Evolutionary conservation across 139 green algal species (phyloP).

Genomic region (Closterium sp.): DNA sequence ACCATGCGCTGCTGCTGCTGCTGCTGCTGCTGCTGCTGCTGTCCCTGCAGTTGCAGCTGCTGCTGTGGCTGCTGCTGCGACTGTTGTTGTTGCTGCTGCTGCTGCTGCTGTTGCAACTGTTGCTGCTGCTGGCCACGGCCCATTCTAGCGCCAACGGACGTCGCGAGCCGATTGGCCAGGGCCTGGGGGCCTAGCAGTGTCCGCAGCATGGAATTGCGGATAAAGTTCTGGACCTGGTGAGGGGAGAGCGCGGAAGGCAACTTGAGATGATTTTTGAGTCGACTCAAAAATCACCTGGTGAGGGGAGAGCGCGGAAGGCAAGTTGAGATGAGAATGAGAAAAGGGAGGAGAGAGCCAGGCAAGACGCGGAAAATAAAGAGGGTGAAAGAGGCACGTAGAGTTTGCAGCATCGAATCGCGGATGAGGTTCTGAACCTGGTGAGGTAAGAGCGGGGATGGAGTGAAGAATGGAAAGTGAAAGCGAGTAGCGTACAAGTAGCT

Average conservation of each 20-base stretch:
- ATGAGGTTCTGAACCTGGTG: too few relatives aligned
- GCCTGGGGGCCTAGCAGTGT: background rate
- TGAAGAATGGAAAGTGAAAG: too few relatives aligned
- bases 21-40: background rate
- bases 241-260: background rate
- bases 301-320: background rate
- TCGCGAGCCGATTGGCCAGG: background rate
- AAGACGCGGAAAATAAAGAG: too few relatives aligned
- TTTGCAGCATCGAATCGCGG: too few relatives aligned
- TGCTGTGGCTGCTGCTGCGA: too few relatives aligned
- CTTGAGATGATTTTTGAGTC: too few relatives aligned
- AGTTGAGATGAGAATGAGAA: background rate
- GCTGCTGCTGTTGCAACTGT: background rate
- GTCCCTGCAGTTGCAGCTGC: too few relatives aligned
- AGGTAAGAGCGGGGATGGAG: too few relatives aligned
- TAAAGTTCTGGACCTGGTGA: background rate
- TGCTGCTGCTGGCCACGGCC: background rate
- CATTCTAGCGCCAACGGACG: background rate
- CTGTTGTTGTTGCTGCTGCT: too few relatives aligned
- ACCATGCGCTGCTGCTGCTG: background rate
- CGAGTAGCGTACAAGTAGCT: too few relatives aligned
- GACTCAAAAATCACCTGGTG: too few relatives aligned
- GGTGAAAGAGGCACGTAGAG: too few relatives aligned
- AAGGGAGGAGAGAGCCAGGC: background rate
- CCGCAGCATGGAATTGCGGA: background rate